Evolutionary conservation across 352 stramenopile species (phyloP).

Genomic region (Thalassiosira pacifica): DNA sequence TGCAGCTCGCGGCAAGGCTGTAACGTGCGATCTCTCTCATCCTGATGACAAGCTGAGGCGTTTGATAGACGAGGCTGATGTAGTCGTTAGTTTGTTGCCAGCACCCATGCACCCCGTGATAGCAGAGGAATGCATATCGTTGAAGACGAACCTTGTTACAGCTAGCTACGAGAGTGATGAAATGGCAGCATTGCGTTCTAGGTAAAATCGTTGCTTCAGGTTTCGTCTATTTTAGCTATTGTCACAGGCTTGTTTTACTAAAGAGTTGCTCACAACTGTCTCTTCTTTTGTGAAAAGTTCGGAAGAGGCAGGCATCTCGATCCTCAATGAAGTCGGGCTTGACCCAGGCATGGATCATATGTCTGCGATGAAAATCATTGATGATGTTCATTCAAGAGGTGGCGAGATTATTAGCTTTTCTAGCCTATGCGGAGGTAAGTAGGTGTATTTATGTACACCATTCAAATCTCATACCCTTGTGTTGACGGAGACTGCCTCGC

Average conservation of each 20-base stretch:
- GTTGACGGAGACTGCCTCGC: neutral
- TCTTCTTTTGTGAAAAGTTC: slow-evolving; percentile 56
- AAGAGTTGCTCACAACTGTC: neutral
- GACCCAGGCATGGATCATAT: slow-evolving; percentile 98
- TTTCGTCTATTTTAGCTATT: too few relatives aligned
- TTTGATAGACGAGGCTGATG: slow-evolving; percentile 88
- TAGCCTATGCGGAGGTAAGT: slow-evolving; percentile 92
- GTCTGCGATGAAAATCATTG: slow-evolving; percentile 96
- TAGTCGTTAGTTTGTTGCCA: slow-evolving; percentile 94
- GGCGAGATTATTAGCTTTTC: slow-evolving; percentile 92
- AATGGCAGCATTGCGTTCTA: slow-evolving; percentile 90
- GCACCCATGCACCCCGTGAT: slow-evolving; percentile 93
- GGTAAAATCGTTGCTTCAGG: slow-evolving; percentile 55
- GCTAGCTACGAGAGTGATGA: slow-evolving; percentile 95
- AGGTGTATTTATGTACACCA: neutral
- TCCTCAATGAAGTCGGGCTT: slow-evolving; percentile 95
- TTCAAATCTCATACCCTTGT: neutral
- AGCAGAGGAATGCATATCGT: slow-evolving; percentile 90
- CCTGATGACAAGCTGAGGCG: slow-evolving; percentile 85
- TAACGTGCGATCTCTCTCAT: slow-evolving; percentile 88
- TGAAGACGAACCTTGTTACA: slow-evolving; percentile 92
- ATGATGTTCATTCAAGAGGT: slow-evolving; percentile 92
- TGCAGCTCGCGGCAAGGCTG: slow-evolving; percentile 85
- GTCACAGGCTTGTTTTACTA: too few relatives aligned
- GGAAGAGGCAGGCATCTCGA: slow-evolving; percentile 89